Evolutionary conservation across 2,329 filamentous ascomycete species (phyloP).

Genomic region (Colletotrichum godetiae): DNA sequence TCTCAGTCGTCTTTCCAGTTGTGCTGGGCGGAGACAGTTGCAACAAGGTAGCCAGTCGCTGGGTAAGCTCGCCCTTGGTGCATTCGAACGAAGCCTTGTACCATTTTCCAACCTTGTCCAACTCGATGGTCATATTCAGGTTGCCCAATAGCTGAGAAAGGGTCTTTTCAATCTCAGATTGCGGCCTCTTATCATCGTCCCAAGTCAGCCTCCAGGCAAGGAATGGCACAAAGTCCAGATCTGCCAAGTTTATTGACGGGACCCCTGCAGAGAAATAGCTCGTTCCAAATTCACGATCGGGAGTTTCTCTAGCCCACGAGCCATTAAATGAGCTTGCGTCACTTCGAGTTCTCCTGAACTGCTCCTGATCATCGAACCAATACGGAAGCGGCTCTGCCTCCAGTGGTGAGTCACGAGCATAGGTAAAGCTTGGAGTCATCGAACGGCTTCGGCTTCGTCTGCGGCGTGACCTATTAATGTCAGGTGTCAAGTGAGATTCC

Average conservation of each 20-base stretch:
- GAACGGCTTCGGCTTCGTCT: neutral
- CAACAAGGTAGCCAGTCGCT: neutral
- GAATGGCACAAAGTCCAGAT: neutral
- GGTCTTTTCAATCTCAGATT: neutral
- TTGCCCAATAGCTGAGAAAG: slow-evolving; percentile 2
- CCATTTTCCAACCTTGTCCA: neutral
- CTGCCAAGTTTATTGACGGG: neutral
- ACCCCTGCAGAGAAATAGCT: neutral
- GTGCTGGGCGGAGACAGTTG: neutral
- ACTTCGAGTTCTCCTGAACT: neutral
- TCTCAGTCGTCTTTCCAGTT: neutral
- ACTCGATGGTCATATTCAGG: neutral
- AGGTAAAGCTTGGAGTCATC: neutral
- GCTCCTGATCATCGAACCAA: neutral
- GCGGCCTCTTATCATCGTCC: slow-evolving; percentile 1
- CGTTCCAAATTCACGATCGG: neutral
- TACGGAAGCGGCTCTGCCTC: neutral
- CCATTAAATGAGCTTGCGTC: neutral
- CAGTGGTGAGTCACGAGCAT: neutral
- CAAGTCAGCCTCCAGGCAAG: slow-evolving; percentile 10
- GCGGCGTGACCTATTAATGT: neutral
- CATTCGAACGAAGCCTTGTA: slow-evolving; percentile 6
- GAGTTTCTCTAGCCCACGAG: neutral
- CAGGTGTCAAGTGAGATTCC: neutral
- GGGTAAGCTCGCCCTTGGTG: neutral